These are phyloP conservation scores for Nematocida minor DNA, from an alignment of 371 early-diverging fungal species.

Conservation along the genomic window DNA sequence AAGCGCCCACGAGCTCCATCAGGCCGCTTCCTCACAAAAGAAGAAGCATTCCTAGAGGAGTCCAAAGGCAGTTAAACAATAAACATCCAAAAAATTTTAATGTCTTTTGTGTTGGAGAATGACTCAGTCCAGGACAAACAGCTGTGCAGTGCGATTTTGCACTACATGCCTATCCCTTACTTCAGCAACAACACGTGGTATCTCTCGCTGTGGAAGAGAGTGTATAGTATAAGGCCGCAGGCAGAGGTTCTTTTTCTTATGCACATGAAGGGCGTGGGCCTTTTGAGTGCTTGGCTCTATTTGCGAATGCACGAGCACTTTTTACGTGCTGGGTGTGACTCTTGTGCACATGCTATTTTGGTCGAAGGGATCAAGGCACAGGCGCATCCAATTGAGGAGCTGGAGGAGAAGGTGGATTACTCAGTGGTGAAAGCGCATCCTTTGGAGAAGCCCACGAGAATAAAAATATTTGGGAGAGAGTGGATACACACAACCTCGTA, in stretches of 20 bases:
- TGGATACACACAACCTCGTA: background rate
- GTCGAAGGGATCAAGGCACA: slow-evolving; percentile 19
- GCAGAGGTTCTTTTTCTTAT: slow-evolving; percentile 61
- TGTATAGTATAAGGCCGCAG: slow-evolving; percentile 19
- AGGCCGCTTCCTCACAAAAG: slow-evolving; percentile 66
- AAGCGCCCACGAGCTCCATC: slow-evolving; percentile 76
- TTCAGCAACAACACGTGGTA: slow-evolving; percentile 63
- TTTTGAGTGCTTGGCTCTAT: slow-evolving; percentile 25
- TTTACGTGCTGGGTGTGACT: background rate
- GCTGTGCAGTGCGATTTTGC: slow-evolving; percentile 37
- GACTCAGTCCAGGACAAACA: slow-evolving; percentile 41
- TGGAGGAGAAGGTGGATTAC: slow-evolving; percentile 5
- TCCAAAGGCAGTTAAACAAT: slow-evolving; percentile 3
- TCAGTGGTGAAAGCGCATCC: background rate
- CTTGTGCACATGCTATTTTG: slow-evolving; percentile 18
- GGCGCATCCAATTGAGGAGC: slow-evolving; percentile 28
- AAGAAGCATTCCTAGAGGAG: slow-evolving; percentile 56
- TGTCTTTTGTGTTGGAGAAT: slow-evolving; percentile 15
- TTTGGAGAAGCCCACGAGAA: slow-evolving; percentile 23
- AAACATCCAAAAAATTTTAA: slow-evolving; percentile 12
- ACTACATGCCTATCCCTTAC: slow-evolving; percentile 56
- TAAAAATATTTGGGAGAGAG: slow-evolving; percentile 14
- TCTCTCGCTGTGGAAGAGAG: slow-evolving; percentile 56
- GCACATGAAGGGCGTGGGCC: slow-evolving; percentile 31
- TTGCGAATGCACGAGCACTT: slow-evolving; percentile 15